These are phyloP conservation scores for Elongisporangium anandrum DNA, from an alignment of 352 stramenopile species.

Conservation along the genomic window DNA sequence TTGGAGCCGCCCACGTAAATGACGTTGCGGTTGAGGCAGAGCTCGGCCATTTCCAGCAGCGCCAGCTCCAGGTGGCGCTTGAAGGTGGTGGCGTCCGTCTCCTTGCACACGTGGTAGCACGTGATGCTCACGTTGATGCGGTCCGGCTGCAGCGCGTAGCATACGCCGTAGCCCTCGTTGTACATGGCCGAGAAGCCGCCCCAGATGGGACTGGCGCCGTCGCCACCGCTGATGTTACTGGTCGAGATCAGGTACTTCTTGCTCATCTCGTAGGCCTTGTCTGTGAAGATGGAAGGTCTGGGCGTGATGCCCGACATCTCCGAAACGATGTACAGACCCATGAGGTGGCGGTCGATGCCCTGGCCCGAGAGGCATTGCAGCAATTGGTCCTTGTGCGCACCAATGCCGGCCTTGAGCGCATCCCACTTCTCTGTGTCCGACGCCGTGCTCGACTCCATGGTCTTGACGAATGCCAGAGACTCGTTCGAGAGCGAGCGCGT, in stretches of 20 bases:
- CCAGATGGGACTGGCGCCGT: conserved; percentile 94
- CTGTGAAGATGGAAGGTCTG: conserved; percentile 89
- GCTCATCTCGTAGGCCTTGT: conserved; percentile 90
- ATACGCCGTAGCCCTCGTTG: conserved; percentile 94
- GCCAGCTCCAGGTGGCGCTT: conserved; percentile 92
- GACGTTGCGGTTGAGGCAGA: conserved; percentile 88
- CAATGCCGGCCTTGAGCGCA: conserved; percentile 86
- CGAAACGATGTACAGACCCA: conserved; percentile 94
- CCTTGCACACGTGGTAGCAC: conserved; percentile 74
- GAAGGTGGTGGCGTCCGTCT: conserved; percentile 81
- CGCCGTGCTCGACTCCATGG: conserved; percentile 72
- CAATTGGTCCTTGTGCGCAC: conserved; percentile 90
- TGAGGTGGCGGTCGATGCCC: conserved; percentile 95
- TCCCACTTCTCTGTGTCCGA: conserved; percentile 75
- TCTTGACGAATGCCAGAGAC: conserved; percentile 89
- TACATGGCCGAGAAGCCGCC: conserved; percentile 95
- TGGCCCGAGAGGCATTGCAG: conserved; percentile 78
- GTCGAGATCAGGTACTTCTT: conserved; percentile 96
- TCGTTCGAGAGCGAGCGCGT: conserved; percentile 87
- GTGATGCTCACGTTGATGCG: conserved; percentile 96
- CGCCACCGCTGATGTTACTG: conserved; percentile 92
- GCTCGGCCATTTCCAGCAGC: conserved; percentile 93
- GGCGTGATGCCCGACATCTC: conserved; percentile 88
- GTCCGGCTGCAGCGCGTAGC: conserved; percentile 94
- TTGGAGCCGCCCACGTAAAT: conserved; percentile 88